Base-by-base conservation (phyloP, 352 stramenopile genomes). In the Thalassiosira exigua region DNA sequence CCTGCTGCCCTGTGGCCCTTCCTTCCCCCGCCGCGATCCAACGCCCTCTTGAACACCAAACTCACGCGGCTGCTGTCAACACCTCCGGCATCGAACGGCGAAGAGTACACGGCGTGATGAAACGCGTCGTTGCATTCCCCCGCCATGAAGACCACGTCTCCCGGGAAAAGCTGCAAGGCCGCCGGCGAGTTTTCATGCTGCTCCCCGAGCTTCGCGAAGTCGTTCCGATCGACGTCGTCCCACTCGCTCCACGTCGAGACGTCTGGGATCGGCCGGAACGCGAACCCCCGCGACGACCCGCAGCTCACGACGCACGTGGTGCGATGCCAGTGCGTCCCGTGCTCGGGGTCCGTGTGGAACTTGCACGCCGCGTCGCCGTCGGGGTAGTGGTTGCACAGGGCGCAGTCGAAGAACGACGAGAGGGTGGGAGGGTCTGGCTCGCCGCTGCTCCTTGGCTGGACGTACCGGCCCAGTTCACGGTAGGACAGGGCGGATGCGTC, bases 261-360 rank as follows among this genome's bases (percentile, higher is more conserved):
- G 21, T 74, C 65, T 42, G 79, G 82, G 61, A 90, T 90, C 5
- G 84, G 84, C 39, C 82, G 65, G 62, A 90, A 90, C 60, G 84
- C 81, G 84, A 90, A 89, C 48, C 64, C 78, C 33, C 84, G 68
- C 30, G 64, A 59, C n/a, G 51, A 56, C n/a, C 84, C 84, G 27
- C 64, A 74, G 30, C 77, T 81, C 19, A 90, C 78, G 33, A 90
- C 84, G 5, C 72, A 69, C 22, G 81, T 89, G 0, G 77, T 69
- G 24, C 78, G 65, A 56, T 89, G 70, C 84, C 84, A 90, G 29
- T 81, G 52, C 22, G 65, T 86, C 32, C 84, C 84, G 62, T 90
- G 84, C 59, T 90, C 84, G 14, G 84, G 84, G 72, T 90, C 84
- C 11, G 81, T 90, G 51, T 90, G 84, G 53, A 84, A 90, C 64